Percentiles rank a stretch among this genome's conserved stretches.
Conservation (phyloP, 331 rosid genomes). For the Stylosanthes scabra region DNA sequence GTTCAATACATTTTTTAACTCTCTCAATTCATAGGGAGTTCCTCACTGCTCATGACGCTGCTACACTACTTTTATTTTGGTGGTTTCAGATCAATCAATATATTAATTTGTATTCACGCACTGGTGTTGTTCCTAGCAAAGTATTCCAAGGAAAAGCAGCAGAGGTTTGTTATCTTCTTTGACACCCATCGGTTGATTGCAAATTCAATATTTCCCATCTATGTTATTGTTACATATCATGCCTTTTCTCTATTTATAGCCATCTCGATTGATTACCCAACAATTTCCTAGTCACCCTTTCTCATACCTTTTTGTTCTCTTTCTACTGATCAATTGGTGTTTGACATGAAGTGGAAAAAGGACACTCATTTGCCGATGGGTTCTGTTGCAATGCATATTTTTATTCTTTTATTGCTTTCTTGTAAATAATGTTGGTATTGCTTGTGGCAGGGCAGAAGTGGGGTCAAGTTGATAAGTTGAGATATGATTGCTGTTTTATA, state of each 20-base stretch:
- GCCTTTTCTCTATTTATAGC: not conserved
- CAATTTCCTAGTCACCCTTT: not conserved
- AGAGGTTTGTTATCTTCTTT: constrained; percentile 63
- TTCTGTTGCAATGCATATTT: constrained; percentile 21
- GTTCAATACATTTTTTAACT: constrained; percentile 22
- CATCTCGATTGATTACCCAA: constrained; percentile 13
- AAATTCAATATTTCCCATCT: constrained; percentile 1
- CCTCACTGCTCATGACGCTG: constrained; percentile 14
- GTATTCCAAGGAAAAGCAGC: constrained; percentile 81
- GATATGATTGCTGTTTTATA: constrained; percentile 82
- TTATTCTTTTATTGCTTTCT: not conserved
- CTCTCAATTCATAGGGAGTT: constrained; percentile 3
- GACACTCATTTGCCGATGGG: constrained; percentile 16
- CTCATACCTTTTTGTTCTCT: not conserved
- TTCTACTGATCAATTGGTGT: not conserved
- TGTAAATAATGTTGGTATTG: constrained; percentile 44
- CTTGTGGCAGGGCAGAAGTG: constrained; percentile 95
- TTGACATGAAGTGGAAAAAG: constrained; percentile 19
- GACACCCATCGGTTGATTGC: constrained; percentile 20
- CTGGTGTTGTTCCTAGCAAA: constrained; percentile 83
- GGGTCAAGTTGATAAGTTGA: constrained; percentile 81
- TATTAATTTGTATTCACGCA: constrained; percentile 70
- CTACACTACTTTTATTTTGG: not conserved
- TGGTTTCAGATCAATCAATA: constrained; percentile 81
- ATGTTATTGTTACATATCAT: not conserved